These are phyloP conservation scores for Rhizopus stolonifer DNA, from an alignment of 371 early-diverging fungal genomes.

Conservation along the genomic window DNA sequence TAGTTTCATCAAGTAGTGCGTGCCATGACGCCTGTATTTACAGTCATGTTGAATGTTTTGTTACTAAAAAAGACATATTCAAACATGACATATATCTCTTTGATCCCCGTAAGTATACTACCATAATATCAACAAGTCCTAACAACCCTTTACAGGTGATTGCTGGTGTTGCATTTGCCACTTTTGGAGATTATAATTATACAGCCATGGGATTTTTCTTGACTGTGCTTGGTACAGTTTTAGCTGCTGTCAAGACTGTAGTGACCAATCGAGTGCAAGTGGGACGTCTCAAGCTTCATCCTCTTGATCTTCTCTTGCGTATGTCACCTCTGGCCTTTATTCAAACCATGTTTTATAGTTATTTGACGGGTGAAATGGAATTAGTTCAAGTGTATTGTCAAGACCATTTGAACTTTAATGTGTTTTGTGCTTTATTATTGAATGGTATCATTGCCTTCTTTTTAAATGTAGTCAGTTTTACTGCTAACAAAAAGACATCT, in stretches of 20 bases:
- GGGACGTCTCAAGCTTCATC: slow-evolving; percentile 77
- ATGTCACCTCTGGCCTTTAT: slow-evolving; percentile 82
- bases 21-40: slow-evolving; percentile 84
- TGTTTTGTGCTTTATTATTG: slow-evolving; percentile 61
- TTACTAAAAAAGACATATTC: slow-evolving; percentile 61
- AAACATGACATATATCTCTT: slow-evolving; percentile 58
- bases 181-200: slow-evolving; percentile 79
- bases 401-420: slow-evolving; percentile 42
- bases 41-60: slow-evolving; percentile 64
- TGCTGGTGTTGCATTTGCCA: slow-evolving; percentile 84
- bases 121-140: background rate
- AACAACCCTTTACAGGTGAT: slow-evolving; percentile 50
- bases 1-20: slow-evolving; percentile 89
- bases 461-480: slow-evolving; percentile 80
- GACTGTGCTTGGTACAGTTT: slow-evolving; percentile 79
- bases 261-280: slow-evolving; percentile 83
- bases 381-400: slow-evolving; percentile 48
- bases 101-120: slow-evolving; percentile 56
- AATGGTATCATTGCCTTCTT: slow-evolving; percentile 86
- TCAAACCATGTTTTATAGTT: slow-evolving; percentile 71
- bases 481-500: slow-evolving; percentile 81
- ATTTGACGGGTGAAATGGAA: slow-evolving; percentile 69
- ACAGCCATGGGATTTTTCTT: slow-evolving; percentile 73
- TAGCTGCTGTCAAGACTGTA: slow-evolving; percentile 83
- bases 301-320: slow-evolving; percentile 77